These are phyloP conservation scores for Recurvomyces mirabilis DNA, from an alignment of 495 filamentous ascomycete genomes.

Conservation along the genomic window DNA sequence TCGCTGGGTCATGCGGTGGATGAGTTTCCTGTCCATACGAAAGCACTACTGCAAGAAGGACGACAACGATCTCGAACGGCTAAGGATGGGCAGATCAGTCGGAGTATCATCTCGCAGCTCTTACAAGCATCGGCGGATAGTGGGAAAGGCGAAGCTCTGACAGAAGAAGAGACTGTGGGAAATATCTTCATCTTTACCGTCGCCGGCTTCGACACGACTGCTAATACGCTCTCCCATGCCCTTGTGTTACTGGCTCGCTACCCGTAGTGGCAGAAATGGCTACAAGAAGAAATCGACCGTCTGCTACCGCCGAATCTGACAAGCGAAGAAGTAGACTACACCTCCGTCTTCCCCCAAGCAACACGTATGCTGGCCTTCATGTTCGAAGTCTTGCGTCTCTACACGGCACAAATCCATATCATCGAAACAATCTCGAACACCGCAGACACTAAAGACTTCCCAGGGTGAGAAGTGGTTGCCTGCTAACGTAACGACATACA, in stretches of 20 bases:
- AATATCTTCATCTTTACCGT: constrained; percentile 46
- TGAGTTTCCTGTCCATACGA: constrained; percentile 25
- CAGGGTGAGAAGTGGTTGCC: constrained; percentile 24
- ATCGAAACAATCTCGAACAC: constrained; percentile 30
- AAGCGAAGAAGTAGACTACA: constrained; percentile 22
- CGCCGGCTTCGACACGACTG: constrained; percentile 46
- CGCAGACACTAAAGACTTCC: constrained; percentile 22
- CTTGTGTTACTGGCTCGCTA: constrained; percentile 38
- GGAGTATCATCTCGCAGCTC: constrained; percentile 26
- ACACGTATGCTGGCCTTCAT: constrained; percentile 38
- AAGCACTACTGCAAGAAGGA: constrained; percentile 30
- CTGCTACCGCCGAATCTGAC: constrained; percentile 19
- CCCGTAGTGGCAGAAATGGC: constrained; percentile 39
- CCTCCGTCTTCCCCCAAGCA: constrained; percentile 34
- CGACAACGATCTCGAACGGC: constrained; percentile 17
- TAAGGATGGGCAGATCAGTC: constrained; percentile 13
- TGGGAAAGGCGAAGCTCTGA: constrained; percentile 7
- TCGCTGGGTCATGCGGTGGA: constrained; percentile 18
- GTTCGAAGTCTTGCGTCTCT: constrained; percentile 45
- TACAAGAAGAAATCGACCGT: constrained; percentile 34
- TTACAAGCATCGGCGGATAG: constrained; percentile 26
- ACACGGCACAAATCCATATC: constrained; percentile 34
- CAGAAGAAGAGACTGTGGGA: constrained; percentile 39
- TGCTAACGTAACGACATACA: constrained; percentile 26
- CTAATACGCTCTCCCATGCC: constrained; percentile 40